A percentile compares a stretch with the other conserved stretches of the same genome.
Evolutionary conservation across 1,284 basidiomycete species (phyloP).

Genomic region (Cryptococcus deneoformans): DNA sequence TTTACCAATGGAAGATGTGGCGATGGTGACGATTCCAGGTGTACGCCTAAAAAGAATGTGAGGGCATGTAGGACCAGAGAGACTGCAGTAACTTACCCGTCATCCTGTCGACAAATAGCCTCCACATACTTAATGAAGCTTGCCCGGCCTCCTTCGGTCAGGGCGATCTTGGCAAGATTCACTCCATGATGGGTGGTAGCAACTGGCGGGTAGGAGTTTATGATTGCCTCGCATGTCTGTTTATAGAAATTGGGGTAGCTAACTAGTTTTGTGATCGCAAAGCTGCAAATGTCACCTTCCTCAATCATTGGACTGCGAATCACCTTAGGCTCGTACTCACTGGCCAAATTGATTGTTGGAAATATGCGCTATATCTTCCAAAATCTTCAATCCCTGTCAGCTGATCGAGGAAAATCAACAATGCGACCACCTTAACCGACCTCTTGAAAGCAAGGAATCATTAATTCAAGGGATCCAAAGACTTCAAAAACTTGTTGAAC

Average conservation of each 20-base stretch:
- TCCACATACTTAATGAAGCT: constrained; percentile 39
- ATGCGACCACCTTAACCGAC: constrained; percentile 14
- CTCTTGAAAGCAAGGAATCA: constrained; percentile 40
- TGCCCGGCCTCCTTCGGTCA: constrained; percentile 24
- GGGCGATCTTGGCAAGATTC: constrained; percentile 40
- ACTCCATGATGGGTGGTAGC: constrained; percentile 45
- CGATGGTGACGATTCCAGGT: constrained; percentile 41
- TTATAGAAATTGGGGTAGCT: constrained; percentile 24
- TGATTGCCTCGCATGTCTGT: constrained; percentile 33
- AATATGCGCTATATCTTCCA: constrained; percentile 33
- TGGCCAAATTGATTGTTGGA: constrained; percentile 45
- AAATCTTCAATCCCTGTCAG: constrained; percentile 22
- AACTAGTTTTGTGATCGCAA: constrained; percentile 41
- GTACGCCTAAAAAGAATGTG: constrained; percentile 21
- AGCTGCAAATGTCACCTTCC: constrained; percentile 19
- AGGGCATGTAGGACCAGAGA: neutral
- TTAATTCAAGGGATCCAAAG: constrained; percentile 37
- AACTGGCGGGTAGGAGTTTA: constrained; percentile 40
- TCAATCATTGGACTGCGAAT: neutral
- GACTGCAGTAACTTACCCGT: constrained; percentile 26
- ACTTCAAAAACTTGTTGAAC: constrained; percentile 46
- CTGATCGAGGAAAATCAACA: neutral
- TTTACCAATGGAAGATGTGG: constrained; percentile 43
- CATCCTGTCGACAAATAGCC: constrained; percentile 33
- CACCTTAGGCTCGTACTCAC: constrained; percentile 21